Conservation (phyloP, 2,329 filamentous ascomycete genomes). For the Paraconiothyrium brasiliense region DNA sequence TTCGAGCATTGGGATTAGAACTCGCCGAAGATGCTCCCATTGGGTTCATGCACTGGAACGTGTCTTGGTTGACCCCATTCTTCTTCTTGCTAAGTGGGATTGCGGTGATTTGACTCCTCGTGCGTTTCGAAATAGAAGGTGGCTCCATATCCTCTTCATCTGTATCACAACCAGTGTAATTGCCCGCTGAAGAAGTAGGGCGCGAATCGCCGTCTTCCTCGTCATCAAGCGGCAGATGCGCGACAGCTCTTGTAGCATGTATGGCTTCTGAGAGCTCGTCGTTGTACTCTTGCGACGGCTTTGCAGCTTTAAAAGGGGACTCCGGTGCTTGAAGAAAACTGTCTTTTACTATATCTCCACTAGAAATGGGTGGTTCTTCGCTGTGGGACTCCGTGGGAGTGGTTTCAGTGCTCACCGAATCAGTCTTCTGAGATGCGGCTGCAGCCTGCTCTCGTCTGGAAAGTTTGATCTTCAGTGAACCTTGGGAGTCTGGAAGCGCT, state of each 20-base stretch:
- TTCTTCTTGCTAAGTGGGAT: constrained; percentile 21
- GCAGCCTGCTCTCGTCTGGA: constrained; percentile 52
- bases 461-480: constrained; percentile 62
- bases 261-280: constrained; percentile 74
- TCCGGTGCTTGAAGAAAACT: constrained; percentile 37
- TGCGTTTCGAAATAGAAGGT: constrained; percentile 27
- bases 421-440: constrained; percentile 41
- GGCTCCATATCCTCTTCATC: constrained; percentile 33
- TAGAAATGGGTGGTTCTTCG: constrained; percentile 13
- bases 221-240: constrained; percentile 62
- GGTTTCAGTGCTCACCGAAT: constrained; percentile 51
- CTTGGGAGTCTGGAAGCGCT: constrained; percentile 29
- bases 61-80: constrained; percentile 46
- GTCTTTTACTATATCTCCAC: constrained; percentile 38
- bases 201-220: constrained; percentile 46
- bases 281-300: constrained; percentile 20
- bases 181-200: constrained; percentile 35
- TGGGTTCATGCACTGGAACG: constrained; percentile 69
- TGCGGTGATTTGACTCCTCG: constrained; percentile 18
- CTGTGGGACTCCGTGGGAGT: constrained; percentile 26
- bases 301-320: constrained; percentile 13
- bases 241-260: constrained; percentile 66
- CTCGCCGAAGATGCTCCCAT: constrained; percentile 55
- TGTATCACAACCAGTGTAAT: constrained; percentile 30
- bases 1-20: constrained; percentile 75